Base-by-base conservation (phyloP, 139 green algal genomes). In the Chlamydomonas applanata region DNA sequence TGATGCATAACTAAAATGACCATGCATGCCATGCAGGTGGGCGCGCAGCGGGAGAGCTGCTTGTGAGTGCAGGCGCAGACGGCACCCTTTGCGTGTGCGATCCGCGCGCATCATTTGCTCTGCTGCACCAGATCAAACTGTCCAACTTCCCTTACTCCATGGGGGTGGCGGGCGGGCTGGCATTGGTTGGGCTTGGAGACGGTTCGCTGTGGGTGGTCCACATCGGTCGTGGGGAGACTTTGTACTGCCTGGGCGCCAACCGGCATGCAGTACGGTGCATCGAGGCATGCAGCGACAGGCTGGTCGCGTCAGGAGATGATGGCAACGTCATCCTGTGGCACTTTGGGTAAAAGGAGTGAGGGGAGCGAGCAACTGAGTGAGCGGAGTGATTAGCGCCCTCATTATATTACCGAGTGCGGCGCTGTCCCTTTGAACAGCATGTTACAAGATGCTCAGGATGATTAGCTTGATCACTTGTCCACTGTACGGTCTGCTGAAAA, bases 81-180 rank as follows among this genome's bases (percentile, higher is more conserved):
- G 59, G 62, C 25, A 83, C 77, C 9, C 57, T 89, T 0, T 63
- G 73, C 27, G 35, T 87, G 9, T 63, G 88, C 22, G 88, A 94
- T 64, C 60, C 79, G 30, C 52, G 75, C 25, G 24, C 59, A 36
- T 62, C 46, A 2, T 86, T 82, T 17, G 70, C 52, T n/a, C 34
- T 77, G 34, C 22, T 83, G 0, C 16, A 24, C 27, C 65, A 67
- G 33, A 40, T 87, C n/a, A 34, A 35, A 32, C 73, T 92, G 3
- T 79, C 77, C n/a, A 83, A 95, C 82, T 95, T 93, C 73, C 83
- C 89, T 14, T 95, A 95, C 79, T 83, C 65, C 20, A 71, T 92
- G 44, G 63, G 71, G 53, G 85, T 78, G 44, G 82, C 79, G 44
- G 89, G 59, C 36, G 73, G 73, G 7, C 52, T 79, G 3, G 73